Percentiles rank a stretch among this genome's conserved stretches.
phyloP scores from a whole-genome alignment of 2,329 filamentous ascomycete species.

The Ascochyta lentis region DNA sequence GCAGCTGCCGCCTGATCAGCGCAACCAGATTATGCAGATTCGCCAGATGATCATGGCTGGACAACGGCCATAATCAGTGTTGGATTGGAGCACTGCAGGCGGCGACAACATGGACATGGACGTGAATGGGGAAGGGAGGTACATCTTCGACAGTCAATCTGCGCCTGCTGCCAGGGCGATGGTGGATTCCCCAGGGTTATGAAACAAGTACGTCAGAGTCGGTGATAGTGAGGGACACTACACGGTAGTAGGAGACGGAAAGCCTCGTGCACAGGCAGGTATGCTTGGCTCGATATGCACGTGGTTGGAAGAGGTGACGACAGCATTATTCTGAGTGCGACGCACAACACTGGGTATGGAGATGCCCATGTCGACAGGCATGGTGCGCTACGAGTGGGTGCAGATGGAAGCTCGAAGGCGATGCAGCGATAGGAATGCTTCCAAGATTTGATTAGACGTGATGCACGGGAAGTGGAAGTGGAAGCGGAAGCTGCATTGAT shows the following conservation, averaged over 20 bases:
- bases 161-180: background rate
- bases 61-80: constrained; percentile 15
- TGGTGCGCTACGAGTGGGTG: background rate
- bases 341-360: background rate
- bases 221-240: background rate
- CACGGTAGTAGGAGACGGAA: background rate
- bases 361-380: background rate
- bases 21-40: constrained; percentile 79
- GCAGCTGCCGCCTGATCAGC: constrained; percentile 74
- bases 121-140: background rate
- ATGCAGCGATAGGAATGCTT: constrained; percentile 12
- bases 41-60: constrained; percentile 65
- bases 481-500: background rate
- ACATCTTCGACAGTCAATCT: background rate
- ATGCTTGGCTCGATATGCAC: background rate
- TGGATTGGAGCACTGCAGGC: background rate
- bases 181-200: background rate
- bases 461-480: background rate
- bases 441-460: background rate
- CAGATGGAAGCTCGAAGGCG: background rate
- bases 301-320: background rate
- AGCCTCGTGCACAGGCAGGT: background rate
- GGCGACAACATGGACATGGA: background rate
- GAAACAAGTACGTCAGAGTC: background rate
- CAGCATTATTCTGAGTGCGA: background rate